phyloP scores from a whole-genome alignment of 192 early-diverging fungal genomes.

The Rhizoclosmatium sp. region DNA sequence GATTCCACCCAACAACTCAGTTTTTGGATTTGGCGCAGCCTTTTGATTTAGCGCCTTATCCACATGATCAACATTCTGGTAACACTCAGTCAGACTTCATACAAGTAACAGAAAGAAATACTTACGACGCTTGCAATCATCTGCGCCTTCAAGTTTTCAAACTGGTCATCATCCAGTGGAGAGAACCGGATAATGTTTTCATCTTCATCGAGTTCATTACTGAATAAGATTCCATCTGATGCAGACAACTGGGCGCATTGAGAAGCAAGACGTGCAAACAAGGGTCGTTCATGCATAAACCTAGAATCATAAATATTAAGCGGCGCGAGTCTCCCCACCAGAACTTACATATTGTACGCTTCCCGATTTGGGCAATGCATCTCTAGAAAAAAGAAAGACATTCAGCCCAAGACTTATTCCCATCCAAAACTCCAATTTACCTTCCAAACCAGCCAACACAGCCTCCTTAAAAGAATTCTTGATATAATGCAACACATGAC shows the following conservation, averaged over 20 bases:
- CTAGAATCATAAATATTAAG: constrained; percentile 35
- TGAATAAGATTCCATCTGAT: constrained; percentile 68
- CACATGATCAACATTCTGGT: constrained; percentile 22
- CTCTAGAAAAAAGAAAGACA: constrained; percentile 43
- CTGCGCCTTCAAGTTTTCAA: constrained; percentile 59
- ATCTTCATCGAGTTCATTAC: constrained; percentile 41
- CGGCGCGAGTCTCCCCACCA: background rate
- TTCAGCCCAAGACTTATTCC: background rate
- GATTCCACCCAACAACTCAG: constrained; percentile 18
- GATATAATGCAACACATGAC: constrained; percentile 86
- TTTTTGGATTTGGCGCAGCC: constrained; percentile 1
- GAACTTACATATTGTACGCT: constrained; percentile 65
- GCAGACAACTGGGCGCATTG: constrained; percentile 80
- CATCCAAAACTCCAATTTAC: constrained; percentile 31
- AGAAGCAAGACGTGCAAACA: constrained; percentile 73
- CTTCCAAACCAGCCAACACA: constrained; percentile 69
- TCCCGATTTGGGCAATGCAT: constrained; percentile 69
- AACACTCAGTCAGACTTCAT: background rate
- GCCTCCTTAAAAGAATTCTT: constrained; percentile 86
- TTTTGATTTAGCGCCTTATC: constrained; percentile 2
- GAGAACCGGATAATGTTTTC: constrained; percentile 66
- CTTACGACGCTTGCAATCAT: constrained; percentile 46
- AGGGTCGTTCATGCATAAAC: constrained; percentile 63
- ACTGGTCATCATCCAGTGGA: constrained; percentile 60
- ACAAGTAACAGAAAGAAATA: background rate